These are phyloP conservation scores for Vitis riparia DNA, from an alignment of 164 flowering plant species.

Conservation along the genomic window DNA sequence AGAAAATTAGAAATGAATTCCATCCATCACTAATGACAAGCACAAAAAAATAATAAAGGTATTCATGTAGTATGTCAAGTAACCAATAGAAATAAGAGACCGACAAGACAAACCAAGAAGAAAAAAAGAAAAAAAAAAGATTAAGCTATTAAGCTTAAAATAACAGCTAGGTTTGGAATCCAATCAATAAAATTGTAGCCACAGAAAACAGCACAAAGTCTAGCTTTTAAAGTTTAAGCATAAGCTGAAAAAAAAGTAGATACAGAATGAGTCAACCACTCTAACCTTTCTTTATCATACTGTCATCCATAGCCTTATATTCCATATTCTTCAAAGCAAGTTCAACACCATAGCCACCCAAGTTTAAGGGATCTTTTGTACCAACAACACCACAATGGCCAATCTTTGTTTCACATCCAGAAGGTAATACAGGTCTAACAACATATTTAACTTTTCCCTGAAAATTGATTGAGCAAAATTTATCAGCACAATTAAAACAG, in stretches of 20 bases:
- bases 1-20: background rate
- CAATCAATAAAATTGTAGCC: background rate
- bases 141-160: no score
- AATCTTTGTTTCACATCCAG: slow-evolving; percentile 68
- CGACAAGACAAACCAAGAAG: no score
- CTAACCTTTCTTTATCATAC: slow-evolving; percentile 76
- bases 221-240: background rate
- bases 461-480: slow-evolving; percentile 7
- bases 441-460: slow-evolving; percentile 89
- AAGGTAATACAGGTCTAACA: slow-evolving; percentile 82
- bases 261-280: slow-evolving; percentile 1
- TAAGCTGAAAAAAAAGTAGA: background rate
- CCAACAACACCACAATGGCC: slow-evolving; percentile 81
- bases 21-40: no score
- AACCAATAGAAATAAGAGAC: background rate
- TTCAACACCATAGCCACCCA: slow-evolving; percentile 99
- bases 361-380: slow-evolving; percentile 55
- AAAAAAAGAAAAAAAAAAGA: no score
- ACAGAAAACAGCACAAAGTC: background rate
- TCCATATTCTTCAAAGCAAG: slow-evolving; percentile 99
- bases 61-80: background rate
- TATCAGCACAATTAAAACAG: slow-evolving; percentile 4
- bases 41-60: no score
- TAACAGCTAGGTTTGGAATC: no score
- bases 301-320: slow-evolving; percentile 99